Percentiles rank a stretch among this genome's conserved stretches.
Conservation (phyloP, 352 stramenopile genomes). For the Aphanomyces stellatus region DNA sequence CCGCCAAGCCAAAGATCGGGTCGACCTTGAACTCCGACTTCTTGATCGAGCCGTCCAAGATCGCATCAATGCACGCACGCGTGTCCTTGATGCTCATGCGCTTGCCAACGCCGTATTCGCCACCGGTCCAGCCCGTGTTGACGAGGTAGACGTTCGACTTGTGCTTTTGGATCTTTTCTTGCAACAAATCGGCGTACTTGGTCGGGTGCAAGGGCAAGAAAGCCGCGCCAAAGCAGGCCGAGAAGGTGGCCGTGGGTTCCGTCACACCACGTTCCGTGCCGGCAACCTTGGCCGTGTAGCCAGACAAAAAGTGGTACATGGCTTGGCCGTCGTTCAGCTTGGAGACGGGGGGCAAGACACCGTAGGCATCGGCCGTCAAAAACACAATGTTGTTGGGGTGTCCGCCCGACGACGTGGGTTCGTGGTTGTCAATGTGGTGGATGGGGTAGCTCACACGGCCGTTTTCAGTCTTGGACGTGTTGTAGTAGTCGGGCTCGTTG, state of each 20-base stretch:
- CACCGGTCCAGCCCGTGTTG: conserved; percentile 97
- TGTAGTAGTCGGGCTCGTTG: conserved; percentile 91
- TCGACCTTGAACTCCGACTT: conserved; percentile 79
- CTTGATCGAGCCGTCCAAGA: conserved; percentile 94
- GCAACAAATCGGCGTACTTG: conserved; percentile 94
- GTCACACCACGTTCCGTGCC: conserved; percentile 96
- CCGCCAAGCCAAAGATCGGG: conserved; percentile 91
- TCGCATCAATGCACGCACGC: conserved; percentile 92
- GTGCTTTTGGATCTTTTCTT: conserved; percentile 95
- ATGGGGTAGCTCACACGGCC: conserved; percentile 98
- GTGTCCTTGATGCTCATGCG: conserved; percentile 98
- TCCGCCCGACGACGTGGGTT: conserved; percentile 75
- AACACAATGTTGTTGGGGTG: conserved; percentile 98
- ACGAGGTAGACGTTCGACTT: conserved; percentile 93
- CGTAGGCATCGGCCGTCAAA: conserved; percentile 97
- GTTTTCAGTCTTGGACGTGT: conserved; percentile 97
- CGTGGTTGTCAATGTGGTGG: conserved; percentile 96
- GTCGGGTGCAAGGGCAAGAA: conserved; percentile 97
- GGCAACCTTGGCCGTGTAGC: conserved; percentile 98
- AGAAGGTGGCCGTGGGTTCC: conserved; percentile 95
- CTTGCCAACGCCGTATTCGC: conserved; percentile 93
- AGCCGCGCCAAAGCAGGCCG: conserved; percentile 94
- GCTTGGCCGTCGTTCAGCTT: conserved; percentile 91
- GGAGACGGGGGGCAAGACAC: conserved; percentile 94
- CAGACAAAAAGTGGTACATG: conserved; percentile 98